Percentiles rank a stretch among this genome's conserved stretches.
Evolutionary conservation across 352 stramenopile species (phyloP).

Genomic region (Globisporangium apiculatum): DNA sequence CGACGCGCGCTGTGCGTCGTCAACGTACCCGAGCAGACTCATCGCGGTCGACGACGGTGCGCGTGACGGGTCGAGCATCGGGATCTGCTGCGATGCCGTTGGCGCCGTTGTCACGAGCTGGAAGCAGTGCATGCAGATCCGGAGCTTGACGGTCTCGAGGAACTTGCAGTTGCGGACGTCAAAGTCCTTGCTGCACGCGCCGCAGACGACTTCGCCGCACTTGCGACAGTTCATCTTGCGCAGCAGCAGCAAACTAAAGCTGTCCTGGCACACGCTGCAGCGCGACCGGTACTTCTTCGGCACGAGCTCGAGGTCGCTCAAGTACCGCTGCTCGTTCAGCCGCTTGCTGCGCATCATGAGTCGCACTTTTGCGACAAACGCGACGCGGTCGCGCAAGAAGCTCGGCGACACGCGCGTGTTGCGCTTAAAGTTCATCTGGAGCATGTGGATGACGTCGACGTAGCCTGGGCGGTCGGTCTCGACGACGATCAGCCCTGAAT

Average conservation of each 20-base stretch:
- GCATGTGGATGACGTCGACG: conserved; percentile 78
- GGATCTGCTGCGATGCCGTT: conserved; percentile 26
- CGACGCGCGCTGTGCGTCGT: conserved; percentile 54
- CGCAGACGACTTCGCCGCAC: conserved; percentile 83
- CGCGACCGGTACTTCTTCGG: conserved; percentile 70
- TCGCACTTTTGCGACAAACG: conserved; percentile 46
- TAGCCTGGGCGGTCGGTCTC: conserved; percentile 63
- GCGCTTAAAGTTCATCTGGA: conserved; percentile 80
- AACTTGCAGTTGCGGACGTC: conserved; percentile 55
- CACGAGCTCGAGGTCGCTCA: conserved; percentile 77
- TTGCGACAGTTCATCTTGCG: conserved; percentile 85
- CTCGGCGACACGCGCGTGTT: conserved; percentile 36
- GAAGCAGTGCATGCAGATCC: conserved; percentile 85
- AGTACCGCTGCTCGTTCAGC: conserved; percentile 74
- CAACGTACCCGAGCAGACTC: conserved; percentile 61
- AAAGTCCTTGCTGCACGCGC: conserved; percentile 82
- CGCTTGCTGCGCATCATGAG: conserved; percentile 62
- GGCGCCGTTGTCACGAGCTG: conserved; percentile 64
- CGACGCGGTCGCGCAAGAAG: conserved; percentile 36
- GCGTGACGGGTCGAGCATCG: conserved; percentile 41
- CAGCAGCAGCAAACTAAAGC: conserved; percentile 74
- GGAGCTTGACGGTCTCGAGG: conserved; percentile 59
- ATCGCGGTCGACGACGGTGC: conserved; percentile 32
- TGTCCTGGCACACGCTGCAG: conserved; percentile 76
- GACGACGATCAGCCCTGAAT: conserved; percentile 80